Base-by-base conservation (phyloP, 495 filamentous ascomycete genomes). In the Tuber brumale region DNA sequence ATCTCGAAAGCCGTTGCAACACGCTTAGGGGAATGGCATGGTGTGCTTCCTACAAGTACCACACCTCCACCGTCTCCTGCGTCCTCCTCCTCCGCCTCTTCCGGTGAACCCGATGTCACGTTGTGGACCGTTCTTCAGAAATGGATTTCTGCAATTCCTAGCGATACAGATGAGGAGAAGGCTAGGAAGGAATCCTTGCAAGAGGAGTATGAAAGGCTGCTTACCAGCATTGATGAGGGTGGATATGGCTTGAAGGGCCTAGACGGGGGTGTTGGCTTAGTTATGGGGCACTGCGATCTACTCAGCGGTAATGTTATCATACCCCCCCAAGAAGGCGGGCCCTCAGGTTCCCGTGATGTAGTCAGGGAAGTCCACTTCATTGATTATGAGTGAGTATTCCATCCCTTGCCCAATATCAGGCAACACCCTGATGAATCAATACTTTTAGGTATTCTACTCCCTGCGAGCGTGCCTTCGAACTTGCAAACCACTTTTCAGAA, bases 401-500 rank as follows among this genome's bases (percentile, higher is more conserved):
- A 41, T 51, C 43, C 42, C 48, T 18, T 35, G 16, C 57, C 7
- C n/a, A 31, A 41, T 14, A 72, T 48, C 0, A 31, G 48, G 57
- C 14, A 70, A 41, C 31, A 21, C 35, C 12, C 4, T 73, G 9
- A 57, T n/a, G 21, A 57, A 74, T 27, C 18, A 61, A 43, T 35
- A n/a, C 69, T 79, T 27, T 14, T 42, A 81, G 80, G 74, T 97
- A 95, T 83, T 93, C 95, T 14, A 94, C 93, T 0, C 94, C 96
- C 3, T 94, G 94, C 12, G 95, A 96, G 1, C 93, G 94, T 21
- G 93, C 95, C n/a, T 99, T 99, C 84, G 95, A 99, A 83, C 89
- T 99, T 75, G 91, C 95, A n/a, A 99, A 99, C 87, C 95, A 99
- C 87, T 95, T 99, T 83, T 93, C 96, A 66, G 95, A 99, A 86